Conservation (phyloP, 768 basidiomycete species). For the Butyriboletus loyo region DNA sequence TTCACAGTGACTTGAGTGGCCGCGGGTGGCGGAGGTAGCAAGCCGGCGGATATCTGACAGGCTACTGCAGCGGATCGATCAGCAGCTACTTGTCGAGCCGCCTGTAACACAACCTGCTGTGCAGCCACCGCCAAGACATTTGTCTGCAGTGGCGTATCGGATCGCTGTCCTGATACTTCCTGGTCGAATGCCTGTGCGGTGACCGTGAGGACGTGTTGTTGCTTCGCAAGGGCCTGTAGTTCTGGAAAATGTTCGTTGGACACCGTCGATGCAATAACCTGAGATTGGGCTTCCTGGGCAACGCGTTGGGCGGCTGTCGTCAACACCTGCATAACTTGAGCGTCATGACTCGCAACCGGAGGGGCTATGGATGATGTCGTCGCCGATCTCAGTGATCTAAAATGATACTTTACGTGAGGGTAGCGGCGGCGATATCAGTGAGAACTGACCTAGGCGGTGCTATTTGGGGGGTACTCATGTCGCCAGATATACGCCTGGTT, state of each 20-base stretch:
- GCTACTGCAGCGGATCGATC: constrained; percentile 47
- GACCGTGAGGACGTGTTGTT: constrained; percentile 72
- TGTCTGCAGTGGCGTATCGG: constrained; percentile 44
- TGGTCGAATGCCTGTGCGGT: constrained; percentile 76
- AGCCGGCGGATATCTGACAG: constrained; percentile 38
- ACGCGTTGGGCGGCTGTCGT: constrained; percentile 77
- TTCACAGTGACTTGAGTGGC: constrained; percentile 49
- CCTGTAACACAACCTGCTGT: constrained; percentile 78
- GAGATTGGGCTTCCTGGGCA: constrained; percentile 68
- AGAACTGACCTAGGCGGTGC: constrained; percentile 29
- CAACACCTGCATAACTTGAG: constrained; percentile 74
- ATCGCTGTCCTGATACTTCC: constrained; percentile 55
- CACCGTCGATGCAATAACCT: constrained; percentile 52
- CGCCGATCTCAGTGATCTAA: constrained; percentile 32
- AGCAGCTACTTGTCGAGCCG: constrained; percentile 58
- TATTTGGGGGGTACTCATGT: constrained; percentile 35
- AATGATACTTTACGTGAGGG: constrained; percentile 5
- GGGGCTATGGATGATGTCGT: constrained; percentile 29
- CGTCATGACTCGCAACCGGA: constrained; percentile 48
- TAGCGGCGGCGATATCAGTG: background rate
- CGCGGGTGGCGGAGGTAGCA: constrained; percentile 31
- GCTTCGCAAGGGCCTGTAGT: constrained; percentile 70
- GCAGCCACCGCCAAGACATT: constrained; percentile 70
- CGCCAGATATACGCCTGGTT: constrained; percentile 41
- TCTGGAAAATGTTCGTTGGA: constrained; percentile 46